Evolutionary conservation across 1,284 basidiomycete genomes (phyloP), one percentile per base, ranked within the genome.

Genomic region (Microbotryum saponariae): DNA sequence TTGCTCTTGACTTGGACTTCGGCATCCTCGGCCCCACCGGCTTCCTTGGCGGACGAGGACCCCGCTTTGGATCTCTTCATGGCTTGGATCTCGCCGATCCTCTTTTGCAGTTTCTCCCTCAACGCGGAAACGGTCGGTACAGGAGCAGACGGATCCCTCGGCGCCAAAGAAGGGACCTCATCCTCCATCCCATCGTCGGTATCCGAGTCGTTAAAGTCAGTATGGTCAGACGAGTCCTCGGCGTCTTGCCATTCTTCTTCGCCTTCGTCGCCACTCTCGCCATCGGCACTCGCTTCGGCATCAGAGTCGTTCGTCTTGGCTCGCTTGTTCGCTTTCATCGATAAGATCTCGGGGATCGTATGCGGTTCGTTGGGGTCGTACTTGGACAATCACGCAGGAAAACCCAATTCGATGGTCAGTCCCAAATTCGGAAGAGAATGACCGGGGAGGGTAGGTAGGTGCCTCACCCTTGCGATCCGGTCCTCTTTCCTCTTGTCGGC

Each of bases 361-460:
- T 88, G 88, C 72, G 90, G 82, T 76, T 93, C 91, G 6, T 84
- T 84, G 2, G 91, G 91, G 74, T 96, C 90, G 68, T 94, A 86
- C 91, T 93, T 70, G 20, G 33, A 37, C 29, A 23, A 23, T 51
- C 10, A 25, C n/a, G 10, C 25, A 31, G 9, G 29, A 9, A 0
- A 31, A 31, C 29, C 7, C 6, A 7, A 31, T 31, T 8, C 31
- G 27, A 31, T 31, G 9, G 9, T 31, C 31, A 31, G 31, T 8
- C 31, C 31, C 31, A 0, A 9, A 31, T 31, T 31, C 31, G 10
- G 8, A 10, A 31, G 31, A 31, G 31, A 31, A 31, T 31, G 7
- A 31, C 29, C 29, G 29, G 4, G 6, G 1, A 31, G 29, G 29
- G 6, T 8, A 8, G 31, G 31, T 9, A 9, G 31, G 31, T 8